Base-by-base conservation (phyloP, 441 rosid species). In the Jatropha multifida region DNA sequence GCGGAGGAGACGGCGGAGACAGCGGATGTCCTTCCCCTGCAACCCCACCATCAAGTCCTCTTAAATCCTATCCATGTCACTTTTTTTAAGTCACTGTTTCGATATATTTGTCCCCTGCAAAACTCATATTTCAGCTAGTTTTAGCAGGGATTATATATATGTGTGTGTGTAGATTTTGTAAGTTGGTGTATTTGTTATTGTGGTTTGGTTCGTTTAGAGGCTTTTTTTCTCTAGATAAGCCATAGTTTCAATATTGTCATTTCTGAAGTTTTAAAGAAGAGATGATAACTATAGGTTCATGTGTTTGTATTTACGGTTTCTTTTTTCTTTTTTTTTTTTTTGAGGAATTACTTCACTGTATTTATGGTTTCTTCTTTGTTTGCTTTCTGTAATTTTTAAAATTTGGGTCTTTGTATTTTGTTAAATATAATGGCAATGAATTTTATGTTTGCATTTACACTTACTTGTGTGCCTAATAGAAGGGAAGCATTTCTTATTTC, bases 41-140 rank as follows among this genome's bases (percentile, higher is more conserved):
- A 15, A 73, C 60, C 17, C 76, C 76, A 62, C 59, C 59, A 27
- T 44, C 68, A 0, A 72, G 68, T 46, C 52, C 68, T 27, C 2
- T 4, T 52, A 44, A 27, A 3, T 72, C 75, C 11, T 5, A 54
- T 20, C 48, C 8, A 44, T 44, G 48, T 10, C 48, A 44, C 48
- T 44, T 44, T 44, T 4, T 4, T 44, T 7, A 11, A 7, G 7
- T 8, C 48, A 5, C 6, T 6, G 2, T 44, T 44, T 44, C 9
- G 10, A 44, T 51, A 42, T 37, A 48, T 41, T 1, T 32, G 32
- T 32, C 42, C 55, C 26, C 26, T 20, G 54, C 42, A 23, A 5
- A 72, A 60, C 74, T 59, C 74, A 23, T 72, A 20, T 59, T 72
- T 72, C 10, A 41, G 52, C 5, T 59, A 71, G 74, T 71, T 71